These are phyloP conservation scores for Lablab purpureus DNA, from an alignment of 306 rosid genomes.

Conservation along the genomic window DNA sequence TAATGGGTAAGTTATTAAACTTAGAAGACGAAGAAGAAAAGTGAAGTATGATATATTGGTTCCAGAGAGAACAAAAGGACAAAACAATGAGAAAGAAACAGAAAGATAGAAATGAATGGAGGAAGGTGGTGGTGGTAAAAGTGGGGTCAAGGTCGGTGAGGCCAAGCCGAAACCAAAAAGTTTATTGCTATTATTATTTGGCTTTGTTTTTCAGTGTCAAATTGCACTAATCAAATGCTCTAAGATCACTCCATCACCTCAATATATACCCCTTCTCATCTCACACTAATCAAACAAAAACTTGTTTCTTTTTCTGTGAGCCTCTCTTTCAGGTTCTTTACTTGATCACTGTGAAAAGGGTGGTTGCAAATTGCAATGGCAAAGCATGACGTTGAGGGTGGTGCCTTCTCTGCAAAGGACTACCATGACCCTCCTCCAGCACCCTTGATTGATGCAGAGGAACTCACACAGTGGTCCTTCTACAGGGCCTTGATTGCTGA, in stretches of 20 bases:
- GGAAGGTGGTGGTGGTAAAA: constrained; percentile 21
- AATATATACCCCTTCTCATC: constrained; percentile 38
- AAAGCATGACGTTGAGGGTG: constrained; percentile 36
- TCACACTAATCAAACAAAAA: neutral
- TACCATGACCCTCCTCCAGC: constrained; percentile 49
- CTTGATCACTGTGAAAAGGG: neutral
- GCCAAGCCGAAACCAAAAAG: constrained; percentile 1
- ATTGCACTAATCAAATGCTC: constrained; percentile 11
- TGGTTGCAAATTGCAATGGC: constrained; percentile 23
- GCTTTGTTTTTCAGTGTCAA: neutral
- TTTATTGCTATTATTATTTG: neutral
- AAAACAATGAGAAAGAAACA: neutral
- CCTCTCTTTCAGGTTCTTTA: neutral
- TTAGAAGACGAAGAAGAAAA: no score
- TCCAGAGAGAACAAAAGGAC: constrained; percentile 12
- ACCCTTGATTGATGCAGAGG: constrained; percentile 37
- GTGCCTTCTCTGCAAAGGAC: constrained; percentile 38
- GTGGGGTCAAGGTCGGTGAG: constrained; percentile 36
- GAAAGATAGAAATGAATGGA: neutral
- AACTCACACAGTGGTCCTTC: constrained; percentile 66
- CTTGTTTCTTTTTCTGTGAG: neutral
- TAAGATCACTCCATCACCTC: constrained; percentile 2
- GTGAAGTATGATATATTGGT: neutral
- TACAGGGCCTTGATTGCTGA: constrained; percentile 81
- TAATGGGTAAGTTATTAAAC: no score